Evolutionary conservation across 306 rosid species (phyloP), one percentile per base, ranked within the genome.

Genomic region (Amphicarpaea edgeworthii): DNA sequence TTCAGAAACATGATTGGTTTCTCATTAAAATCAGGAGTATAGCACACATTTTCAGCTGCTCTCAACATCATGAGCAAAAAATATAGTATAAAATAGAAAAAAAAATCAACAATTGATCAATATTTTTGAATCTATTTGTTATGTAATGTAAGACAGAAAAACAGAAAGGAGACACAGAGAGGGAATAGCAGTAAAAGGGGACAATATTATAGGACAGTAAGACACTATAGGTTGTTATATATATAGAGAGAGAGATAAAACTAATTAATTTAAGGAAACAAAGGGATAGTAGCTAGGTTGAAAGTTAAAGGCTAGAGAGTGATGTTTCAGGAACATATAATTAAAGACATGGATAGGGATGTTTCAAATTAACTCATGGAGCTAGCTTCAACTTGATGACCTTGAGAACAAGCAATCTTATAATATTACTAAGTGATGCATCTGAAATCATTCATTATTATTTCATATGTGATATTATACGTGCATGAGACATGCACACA

Each of bases 21-120:
- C 54, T 86, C 90, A 26, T 77, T 82, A 26, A 80, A 86, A 47
- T 90, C 92, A 46, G 90, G 89, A 80, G 90, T 87, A 80, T 84
- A 90, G 71, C 90, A 88, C 80, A 88, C 90, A 43, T 88, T 79
- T 77, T 69, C 83, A 55, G 82, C 79, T 69, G 75, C 82, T 69
- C 88, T 87, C 20, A 87, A 81, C 97, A 92, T 90, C 20, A 28
- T 43, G 24, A 51, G 65, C 41, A 17, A 40, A 10, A 3, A 28
- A 28, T 28, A 28, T 28, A 28, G 3, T 26, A 28, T 42, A 23
- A 10, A 3, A 6, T 26, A 14, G 17, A 5, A 6, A 57, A 57
- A 55, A 46, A 26, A 20, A 4, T 3, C 6, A 55, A 26, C 0
- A 34, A 30, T 11, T 37, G n/a, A n/a, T 38, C 1, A 42, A 43